phyloP scores from a whole-genome alignment of 805 yeast genomes.

The Candida easanensis region DNA sequence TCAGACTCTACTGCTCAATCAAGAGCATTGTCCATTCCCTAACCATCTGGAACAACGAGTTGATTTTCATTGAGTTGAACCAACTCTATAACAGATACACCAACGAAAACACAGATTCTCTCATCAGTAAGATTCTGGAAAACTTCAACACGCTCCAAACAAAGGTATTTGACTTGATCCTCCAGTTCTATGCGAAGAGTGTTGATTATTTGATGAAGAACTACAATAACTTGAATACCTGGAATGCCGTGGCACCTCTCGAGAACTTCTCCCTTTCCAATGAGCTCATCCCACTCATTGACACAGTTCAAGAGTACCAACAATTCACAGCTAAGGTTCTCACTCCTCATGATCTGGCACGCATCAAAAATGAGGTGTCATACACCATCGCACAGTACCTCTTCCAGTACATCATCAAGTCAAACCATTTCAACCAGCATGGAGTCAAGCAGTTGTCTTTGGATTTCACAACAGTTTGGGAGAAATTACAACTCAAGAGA shows the following conservation, averaged over 20 bases:
- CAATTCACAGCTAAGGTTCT: slow-evolving; percentile 19
- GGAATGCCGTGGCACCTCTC: slow-evolving; percentile 23
- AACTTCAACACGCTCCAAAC: slow-evolving; percentile 28
- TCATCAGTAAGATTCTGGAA: slow-evolving; percentile 31
- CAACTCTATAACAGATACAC: slow-evolving; percentile 22
- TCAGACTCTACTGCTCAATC: slow-evolving; percentile 26
- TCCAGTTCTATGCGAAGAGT: slow-evolving; percentile 30
- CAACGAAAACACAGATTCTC: slow-evolving; percentile 14
- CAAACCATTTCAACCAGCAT: slow-evolving; percentile 32
- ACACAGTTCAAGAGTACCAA: slow-evolving; percentile 24
- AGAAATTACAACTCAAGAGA: slow-evolving; percentile 22
- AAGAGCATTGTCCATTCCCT: slow-evolving; percentile 22
- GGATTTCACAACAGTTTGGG: slow-evolving; percentile 32
- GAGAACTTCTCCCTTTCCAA: slow-evolving; percentile 19
- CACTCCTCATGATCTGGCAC: slow-evolving; percentile 16
- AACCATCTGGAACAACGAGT: slow-evolving; percentile 26
- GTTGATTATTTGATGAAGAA: slow-evolving; percentile 29
- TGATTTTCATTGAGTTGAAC: slow-evolving; percentile 27
- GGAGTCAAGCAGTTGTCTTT: slow-evolving; percentile 33
- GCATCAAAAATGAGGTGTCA: slow-evolving; percentile 27
- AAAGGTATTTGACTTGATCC: slow-evolving; percentile 30
- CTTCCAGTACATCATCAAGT: slow-evolving; percentile 34
- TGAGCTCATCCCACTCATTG: slow-evolving; percentile 27
- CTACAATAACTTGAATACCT: slow-evolving; percentile 32
- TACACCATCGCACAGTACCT: slow-evolving; percentile 31